Base-by-base conservation (phyloP, 306 rosid species). In the Gynostemma pentaphyllum region DNA sequence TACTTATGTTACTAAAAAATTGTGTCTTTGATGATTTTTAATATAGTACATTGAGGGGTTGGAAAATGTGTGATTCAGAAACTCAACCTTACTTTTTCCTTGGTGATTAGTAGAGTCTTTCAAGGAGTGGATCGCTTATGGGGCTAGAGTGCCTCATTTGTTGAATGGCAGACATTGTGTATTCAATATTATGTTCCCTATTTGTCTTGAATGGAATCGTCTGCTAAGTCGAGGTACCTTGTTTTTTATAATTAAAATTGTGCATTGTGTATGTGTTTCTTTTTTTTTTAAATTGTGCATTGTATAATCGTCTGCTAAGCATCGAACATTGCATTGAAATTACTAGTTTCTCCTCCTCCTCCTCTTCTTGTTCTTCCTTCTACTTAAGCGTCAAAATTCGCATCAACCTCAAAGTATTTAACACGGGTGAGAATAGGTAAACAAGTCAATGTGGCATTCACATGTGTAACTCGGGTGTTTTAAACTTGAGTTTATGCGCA, bases 101-200 rank as follows among this genome's bases (percentile, higher is more conserved):
- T 11, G 81, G 64, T 50, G 84, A 85, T 51, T 66, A 82, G 8
- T 82, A 86, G 84, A 82, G 26, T 64, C 73, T 19, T 74, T 78
- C 23, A 74, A 72, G 32, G 86, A 80, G 49, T 76, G 80, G 84
- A 80, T 84, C 45, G 88, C 80, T 36, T 85, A 76, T 57, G 94
- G 86, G 0, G 79, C 77, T 16, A 79, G 74, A 60, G 88, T 82
- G 36, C 84, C 88, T 0, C 61, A 80, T 28, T n/a, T 68, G n/a
- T 46, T 72, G 36, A 75, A 74, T 42, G 78, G 62, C 39, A 29
- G 16, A 2, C 81, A 74, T 13, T 61, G 62, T 1, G 34, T 78
- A 7, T 64, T 39, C 82, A 82, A 23, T 85, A 80, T 52, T 85
- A 71, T 66, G 82, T 68, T 9, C 94, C 88, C 24, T 85, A 41